phyloP scores from a whole-genome alignment of 345 rosid species.

The Ricinus communis region DNA sequence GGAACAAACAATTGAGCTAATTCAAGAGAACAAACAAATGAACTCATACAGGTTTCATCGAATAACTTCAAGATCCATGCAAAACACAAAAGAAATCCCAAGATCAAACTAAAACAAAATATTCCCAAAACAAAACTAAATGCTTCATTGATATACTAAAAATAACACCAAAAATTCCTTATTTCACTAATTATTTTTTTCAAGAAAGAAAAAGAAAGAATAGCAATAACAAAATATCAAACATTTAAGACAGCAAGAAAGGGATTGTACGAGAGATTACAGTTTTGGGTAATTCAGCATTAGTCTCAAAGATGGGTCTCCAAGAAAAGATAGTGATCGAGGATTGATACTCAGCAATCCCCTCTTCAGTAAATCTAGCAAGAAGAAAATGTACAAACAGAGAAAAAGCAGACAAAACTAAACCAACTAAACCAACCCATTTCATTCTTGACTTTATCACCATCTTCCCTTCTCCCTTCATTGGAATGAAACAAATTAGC shows the following conservation, averaged over 20 bases:
- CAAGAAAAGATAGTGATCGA: slow-evolving; percentile 92
- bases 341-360: slow-evolving; percentile 73
- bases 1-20: neutral
- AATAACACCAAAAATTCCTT: neutral
- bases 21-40: slow-evolving; percentile 9
- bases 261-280: slow-evolving; percentile 27
- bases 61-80: slow-evolving; percentile 23
- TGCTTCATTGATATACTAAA: too few relatives aligned
- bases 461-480: slow-evolving; percentile 84
- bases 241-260: slow-evolving; percentile 10
- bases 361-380: slow-evolving; percentile 73
- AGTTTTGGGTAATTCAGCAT: slow-evolving; percentile 44
- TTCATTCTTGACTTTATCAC: slow-evolving; percentile 76
- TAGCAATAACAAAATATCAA: neutral
- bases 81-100: slow-evolving; percentile 1
- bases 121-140: neutral
- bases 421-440: slow-evolving; percentile 81
- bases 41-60: slow-evolving; percentile 1
- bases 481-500: slow-evolving; percentile 1
- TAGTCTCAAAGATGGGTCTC: slow-evolving; percentile 78
- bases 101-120: slow-evolving; percentile 2
- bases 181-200: neutral
- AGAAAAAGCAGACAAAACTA: slow-evolving; percentile 70
- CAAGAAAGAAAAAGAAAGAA: slow-evolving; percentile 15
- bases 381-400: slow-evolving; percentile 77